These are phyloP conservation scores for Microthlaspi erraticum DNA, from an alignment of 345 rosid species.

Conservation along the genomic window DNA sequence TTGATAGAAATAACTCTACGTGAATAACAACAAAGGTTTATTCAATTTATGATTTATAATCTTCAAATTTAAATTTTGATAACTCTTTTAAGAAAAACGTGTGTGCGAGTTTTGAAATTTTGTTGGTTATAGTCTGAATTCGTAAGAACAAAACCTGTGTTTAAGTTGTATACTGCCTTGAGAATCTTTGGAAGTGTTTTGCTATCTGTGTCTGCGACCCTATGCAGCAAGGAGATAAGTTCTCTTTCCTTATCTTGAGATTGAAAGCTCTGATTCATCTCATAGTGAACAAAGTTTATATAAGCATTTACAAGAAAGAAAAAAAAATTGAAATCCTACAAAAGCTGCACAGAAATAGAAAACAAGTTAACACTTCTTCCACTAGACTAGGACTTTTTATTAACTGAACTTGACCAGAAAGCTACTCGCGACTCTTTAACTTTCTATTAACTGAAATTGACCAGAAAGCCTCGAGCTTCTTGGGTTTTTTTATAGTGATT, in stretches of 20 bases:
- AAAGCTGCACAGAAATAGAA: slow-evolving; percentile 1
- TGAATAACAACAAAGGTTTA: neutral
- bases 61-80: neutral
- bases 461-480: too few relatives aligned
- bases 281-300: neutral
- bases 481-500: too few relatives aligned
- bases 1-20: neutral
- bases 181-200: neutral
- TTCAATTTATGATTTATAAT: neutral
- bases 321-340: neutral
- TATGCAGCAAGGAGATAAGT: neutral
- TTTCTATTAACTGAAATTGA: too few relatives aligned
- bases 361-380: neutral
- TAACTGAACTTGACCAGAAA: neutral
- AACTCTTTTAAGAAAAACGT: neutral
- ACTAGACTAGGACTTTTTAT: neutral
- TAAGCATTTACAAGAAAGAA: neutral
- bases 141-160: neutral
- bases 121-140: neutral
- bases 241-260: neutral
- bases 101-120: neutral
- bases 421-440: slow-evolving; percentile 16
- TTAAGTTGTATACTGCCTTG: neutral
- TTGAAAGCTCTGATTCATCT: neutral
- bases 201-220: neutral